A percentile compares a stretch with the other conserved stretches of the same genome.
Evolutionary conservation across 148 eudicot genomes (phyloP).

Genomic region (Oxyria digyna): DNA sequence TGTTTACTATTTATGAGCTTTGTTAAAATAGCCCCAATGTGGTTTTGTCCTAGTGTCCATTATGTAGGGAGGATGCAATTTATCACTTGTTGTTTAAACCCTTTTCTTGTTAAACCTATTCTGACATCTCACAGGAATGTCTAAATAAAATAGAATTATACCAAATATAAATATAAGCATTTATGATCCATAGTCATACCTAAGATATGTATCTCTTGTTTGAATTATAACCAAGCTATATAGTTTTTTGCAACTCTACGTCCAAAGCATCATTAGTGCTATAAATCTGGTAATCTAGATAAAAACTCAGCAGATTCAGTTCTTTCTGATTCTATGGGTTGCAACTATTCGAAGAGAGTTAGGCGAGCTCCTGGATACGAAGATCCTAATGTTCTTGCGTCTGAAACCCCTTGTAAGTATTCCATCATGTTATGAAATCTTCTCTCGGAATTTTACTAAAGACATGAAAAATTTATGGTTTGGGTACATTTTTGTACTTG

Average conservation of each 20-base stretch:
- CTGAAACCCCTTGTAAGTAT: conserved; percentile 78
- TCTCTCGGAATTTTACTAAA: no score
- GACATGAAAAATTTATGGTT: no score
- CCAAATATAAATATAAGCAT: no score
- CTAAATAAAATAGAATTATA: no score
- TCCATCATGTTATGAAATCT: conserved; percentile 6
- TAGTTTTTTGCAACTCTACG: no score
- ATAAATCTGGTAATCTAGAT: neutral
- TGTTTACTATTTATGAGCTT: neutral
- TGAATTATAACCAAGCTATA: no score
- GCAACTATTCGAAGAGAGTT: conserved; percentile 46
- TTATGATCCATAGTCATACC: no score
- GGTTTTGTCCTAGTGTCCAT: neutral
- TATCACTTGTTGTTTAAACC: neutral
- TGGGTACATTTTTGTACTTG: neutral
- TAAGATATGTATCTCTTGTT: no score
- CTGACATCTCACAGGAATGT: no score
- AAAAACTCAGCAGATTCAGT: neutral
- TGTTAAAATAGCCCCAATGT: neutral
- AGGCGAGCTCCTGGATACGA: conserved; percentile 64
- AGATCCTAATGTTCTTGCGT: conserved; percentile 66
- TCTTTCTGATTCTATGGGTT: conserved; percentile 41
- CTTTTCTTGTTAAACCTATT: no score
- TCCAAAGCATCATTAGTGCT: neutral
- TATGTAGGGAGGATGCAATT: no score